Base-by-base conservation (phyloP, 331 rosid species). In the Telfairia occidentalis region DNA sequence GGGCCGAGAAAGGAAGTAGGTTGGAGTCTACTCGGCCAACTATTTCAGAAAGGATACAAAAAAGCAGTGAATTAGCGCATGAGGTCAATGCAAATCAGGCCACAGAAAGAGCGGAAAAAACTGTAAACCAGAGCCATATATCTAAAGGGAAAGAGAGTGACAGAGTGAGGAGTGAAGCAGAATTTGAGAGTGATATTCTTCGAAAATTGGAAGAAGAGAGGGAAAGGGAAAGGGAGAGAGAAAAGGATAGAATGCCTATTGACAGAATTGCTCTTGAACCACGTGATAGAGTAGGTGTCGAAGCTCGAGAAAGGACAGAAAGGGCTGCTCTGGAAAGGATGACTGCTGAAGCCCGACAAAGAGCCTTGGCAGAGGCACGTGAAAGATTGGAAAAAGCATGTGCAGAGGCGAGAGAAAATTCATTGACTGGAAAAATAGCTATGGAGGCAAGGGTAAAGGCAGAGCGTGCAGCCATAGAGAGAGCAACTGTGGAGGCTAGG, bases 361-460 rank as follows among this genome's bases (percentile, higher is more conserved):
- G 88, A 81, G 89, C 95, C 74, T 83, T 90, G 89, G 76, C 81
- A 3, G 96, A 88, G 75, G 97, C 96, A 78, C 90, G 90, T 73
- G 96, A 92, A 85, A 90, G 96, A 81, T 86, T 90, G 69, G 95
- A 88, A 84, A 92, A 85, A 79, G 96, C 91, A n/a, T 92, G 96
- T 55, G 91, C 92, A 57, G 97, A 88, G 84, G 96, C 96, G 65
- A 83, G 92, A 78, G 93, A 88, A 82, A 89, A 84, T 84, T 82
- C 92, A n/a, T 80, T 83, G 57, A 76, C 84, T 43, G 90, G 91
- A 65, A 90, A 84, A 81, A 79, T 83, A 77, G 76, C 83, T 73
- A 71, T 76, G 81, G 97, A 92, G 78, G 90, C 92, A 69, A 90
- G 90, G 90, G 59, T 92, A 71, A 88, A 86, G 79, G 88, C 87